Evolutionary conservation across 352 stramenopile genomes (phyloP), one percentile per base, ranked within the genome.

Genomic region (Phytophthora tentaculata): DNA sequence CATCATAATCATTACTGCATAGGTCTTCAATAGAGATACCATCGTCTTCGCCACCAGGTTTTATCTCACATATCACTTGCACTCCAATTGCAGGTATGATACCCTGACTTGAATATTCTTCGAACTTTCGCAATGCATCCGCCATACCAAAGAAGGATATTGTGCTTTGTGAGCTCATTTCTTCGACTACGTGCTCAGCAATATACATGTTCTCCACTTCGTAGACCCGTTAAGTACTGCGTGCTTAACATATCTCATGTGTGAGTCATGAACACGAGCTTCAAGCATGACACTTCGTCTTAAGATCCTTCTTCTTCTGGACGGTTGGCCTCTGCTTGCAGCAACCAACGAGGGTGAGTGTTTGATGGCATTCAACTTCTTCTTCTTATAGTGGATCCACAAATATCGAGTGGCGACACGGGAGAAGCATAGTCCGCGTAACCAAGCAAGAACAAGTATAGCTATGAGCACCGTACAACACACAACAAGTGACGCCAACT

Each of bases 121-220:
- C 47, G 22, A 53, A 22, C 14, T 39, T 24, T 1, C 47, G 47
- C 23, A 53, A 39, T 2, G 23, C 2, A 13, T 20, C 12, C 9
- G 24, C 47, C 45, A 53, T 53, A 23, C 4, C 16, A 12, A 53
- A 2, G n/a, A 53, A 53, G 2, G 13, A n/a, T 13, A 4, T 5
- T 13, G 24, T 39, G n/a, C 16, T 23, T 37, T 53, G 47, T 37
- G 47, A 53, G 16, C 24, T 53, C 47, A 37, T 53, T 22, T 10
- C 23, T 17, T 37, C 47, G 2, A 53, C 47, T 3, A 53, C 23
- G 3, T 12, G 20, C 16, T 51, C 41, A 14, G 41, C 41, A 41
- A 61, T 22, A 32, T 61, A 23, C 54, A 61, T 53, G 41, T 54
- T 16, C 23, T 49, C 45, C 56, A 56, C 20, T 64, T 64, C 10